These are phyloP conservation scores for Phytophthora pisi DNA, from an alignment of 352 stramenopile genomes.

Conservation along the genomic window DNA sequence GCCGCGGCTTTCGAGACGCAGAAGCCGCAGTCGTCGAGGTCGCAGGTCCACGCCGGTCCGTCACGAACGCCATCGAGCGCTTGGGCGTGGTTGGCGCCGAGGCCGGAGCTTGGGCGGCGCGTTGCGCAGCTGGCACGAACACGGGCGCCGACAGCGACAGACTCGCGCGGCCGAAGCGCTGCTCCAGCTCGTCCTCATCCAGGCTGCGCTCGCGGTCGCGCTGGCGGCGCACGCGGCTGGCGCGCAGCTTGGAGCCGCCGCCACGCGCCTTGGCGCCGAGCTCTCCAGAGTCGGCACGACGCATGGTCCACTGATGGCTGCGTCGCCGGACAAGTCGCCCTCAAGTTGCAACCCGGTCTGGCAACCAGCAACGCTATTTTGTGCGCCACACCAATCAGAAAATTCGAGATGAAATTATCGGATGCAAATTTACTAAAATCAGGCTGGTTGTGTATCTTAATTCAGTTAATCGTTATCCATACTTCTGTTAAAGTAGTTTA, in stretches of 20 bases:
- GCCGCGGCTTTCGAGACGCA: slow-evolving; percentile 11
- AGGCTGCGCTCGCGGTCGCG: slow-evolving; percentile 55
- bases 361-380: no score
- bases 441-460: no score
- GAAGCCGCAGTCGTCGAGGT: background rate
- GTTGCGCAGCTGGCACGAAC: slow-evolving; percentile 50
- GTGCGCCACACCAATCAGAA: no score
- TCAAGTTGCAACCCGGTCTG: no score
- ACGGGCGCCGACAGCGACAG: slow-evolving; percentile 57
- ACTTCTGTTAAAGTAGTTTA: no score
- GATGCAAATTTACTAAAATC: no score
- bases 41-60: slow-evolving; percentile 29
- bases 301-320: background rate
- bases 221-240: slow-evolving; percentile 61
- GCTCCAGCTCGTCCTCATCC: slow-evolving; percentile 66
- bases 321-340: no score
- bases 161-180: slow-evolving; percentile 52
- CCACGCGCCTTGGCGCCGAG: slow-evolving; percentile 15
- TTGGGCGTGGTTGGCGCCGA: slow-evolving; percentile 3
- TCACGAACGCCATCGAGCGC: slow-evolving; percentile 64
- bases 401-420: no score
- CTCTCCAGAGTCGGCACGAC: background rate
- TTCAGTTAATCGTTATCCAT: no score
- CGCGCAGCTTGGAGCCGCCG: slow-evolving; percentile 60
- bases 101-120: slow-evolving; percentile 5